Conservation (phyloP, 306 rosid genomes). For the Castanea sativa region DNA sequence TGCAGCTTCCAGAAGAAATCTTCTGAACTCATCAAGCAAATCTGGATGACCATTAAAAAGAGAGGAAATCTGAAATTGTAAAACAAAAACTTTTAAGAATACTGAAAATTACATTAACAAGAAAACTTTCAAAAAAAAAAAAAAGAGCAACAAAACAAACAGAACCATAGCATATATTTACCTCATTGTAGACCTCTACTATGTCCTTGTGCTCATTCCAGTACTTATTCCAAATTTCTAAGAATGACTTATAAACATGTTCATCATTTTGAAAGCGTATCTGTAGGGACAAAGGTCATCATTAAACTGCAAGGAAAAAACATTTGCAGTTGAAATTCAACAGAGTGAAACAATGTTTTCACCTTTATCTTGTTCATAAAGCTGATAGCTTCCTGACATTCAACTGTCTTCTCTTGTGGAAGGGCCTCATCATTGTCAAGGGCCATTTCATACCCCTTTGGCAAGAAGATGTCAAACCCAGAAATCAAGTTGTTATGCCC, state of each 20-base stretch:
- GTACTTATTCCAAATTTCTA: conserved; percentile 92
- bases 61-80: conserved; percentile 59
- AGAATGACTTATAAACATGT: conserved; percentile 85
- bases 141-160: not conserved
- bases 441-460: conserved; percentile 92
- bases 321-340: conserved; percentile 1
- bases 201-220: conserved; percentile 96
- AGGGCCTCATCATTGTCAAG: conserved; percentile 72
- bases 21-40: conserved; percentile 82
- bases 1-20: conserved; percentile 84
- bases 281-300: conserved; percentile 41
- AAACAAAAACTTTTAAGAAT: not conserved
- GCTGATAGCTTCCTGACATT: conserved; percentile 94
- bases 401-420: conserved; percentile 83
- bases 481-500: conserved; percentile 88
- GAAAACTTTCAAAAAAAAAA: not conserved
- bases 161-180: conserved; percentile 23
- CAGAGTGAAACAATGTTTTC: conserved; percentile 10
- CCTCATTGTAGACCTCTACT: conserved; percentile 85
- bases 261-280: conserved; percentile 83
- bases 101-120: not conserved
- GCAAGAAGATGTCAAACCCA: conserved; percentile 94
- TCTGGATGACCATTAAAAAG: conserved; percentile 77
- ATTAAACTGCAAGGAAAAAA: conserved; percentile 10
- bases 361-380: conserved; percentile 99